Percentiles rank a stretch among this genome's conserved stretches.
Evolutionary conservation across 371 early-diverging fungal genomes (phyloP).

Genomic region (Neoconidiobolus thromboides): DNA sequence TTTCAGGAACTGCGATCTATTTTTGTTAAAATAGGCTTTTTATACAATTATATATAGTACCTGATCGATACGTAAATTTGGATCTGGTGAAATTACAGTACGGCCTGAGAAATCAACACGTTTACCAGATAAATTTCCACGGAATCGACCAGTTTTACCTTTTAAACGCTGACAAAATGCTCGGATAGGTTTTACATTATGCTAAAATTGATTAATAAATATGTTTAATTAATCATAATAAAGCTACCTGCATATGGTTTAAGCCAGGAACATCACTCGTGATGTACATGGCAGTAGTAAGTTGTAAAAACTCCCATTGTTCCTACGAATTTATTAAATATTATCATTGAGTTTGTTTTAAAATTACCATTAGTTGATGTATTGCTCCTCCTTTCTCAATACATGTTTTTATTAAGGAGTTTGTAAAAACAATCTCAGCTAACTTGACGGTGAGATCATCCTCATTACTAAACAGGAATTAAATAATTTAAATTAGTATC

Average conservation of each 20-base stretch:
- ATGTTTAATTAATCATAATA: slow-evolving; percentile 19
- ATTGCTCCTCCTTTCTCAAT: slow-evolving; percentile 69
- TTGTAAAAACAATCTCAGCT: slow-evolving; percentile 91
- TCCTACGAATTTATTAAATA: slow-evolving; percentile 25
- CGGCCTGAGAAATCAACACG: slow-evolving; percentile 99
- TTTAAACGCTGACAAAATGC: slow-evolving; percentile 97
- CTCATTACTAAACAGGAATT: slow-evolving; percentile 58
- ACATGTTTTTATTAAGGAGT: slow-evolving; percentile 67
- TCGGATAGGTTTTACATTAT: slow-evolving; percentile 44
- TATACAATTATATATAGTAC: slow-evolving; percentile 14
- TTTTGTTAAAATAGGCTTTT: slow-evolving; percentile 12
- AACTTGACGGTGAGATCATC: slow-evolving; percentile 98
- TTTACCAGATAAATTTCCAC: slow-evolving; percentile 99
- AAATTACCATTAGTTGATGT: slow-evolving; percentile 38
- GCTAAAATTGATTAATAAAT: neutral
- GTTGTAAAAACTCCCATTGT: slow-evolving; percentile 96
- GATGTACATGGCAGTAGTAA: slow-evolving; percentile 92
- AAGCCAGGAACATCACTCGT: slow-evolving; percentile 89
- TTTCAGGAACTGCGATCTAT: slow-evolving; percentile 72
- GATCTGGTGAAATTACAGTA: slow-evolving; percentile 99
- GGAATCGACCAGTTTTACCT: slow-evolving; percentile 99
- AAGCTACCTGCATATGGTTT: slow-evolving; percentile 20
- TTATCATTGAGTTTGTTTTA: neutral
- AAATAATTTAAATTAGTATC: slow-evolving; percentile 3
- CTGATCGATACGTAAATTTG: slow-evolving; percentile 97